Percentiles rank a stretch among this genome's conserved stretches.
Evolutionary conservation across 2,329 filamentous ascomycete genomes (phyloP).

Genomic region (Colletotrichum somersetense): DNA sequence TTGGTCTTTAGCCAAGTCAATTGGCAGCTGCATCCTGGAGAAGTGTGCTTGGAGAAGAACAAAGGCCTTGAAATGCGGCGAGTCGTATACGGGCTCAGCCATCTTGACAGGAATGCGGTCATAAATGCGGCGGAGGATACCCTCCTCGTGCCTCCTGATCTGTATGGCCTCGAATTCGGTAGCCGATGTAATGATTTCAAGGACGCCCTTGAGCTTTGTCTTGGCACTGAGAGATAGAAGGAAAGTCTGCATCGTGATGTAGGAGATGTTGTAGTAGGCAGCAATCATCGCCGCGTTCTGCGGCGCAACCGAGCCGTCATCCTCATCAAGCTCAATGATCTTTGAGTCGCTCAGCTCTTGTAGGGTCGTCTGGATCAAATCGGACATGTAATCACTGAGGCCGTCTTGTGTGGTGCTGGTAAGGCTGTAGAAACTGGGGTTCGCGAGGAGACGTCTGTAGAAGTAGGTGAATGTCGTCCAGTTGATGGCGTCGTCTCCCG

Average conservation of each 20-base stretch:
- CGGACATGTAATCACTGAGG: conserved; percentile 93
- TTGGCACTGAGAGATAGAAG: conserved; percentile 87
- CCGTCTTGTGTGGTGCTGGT: conserved; percentile 91
- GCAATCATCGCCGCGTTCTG: conserved; percentile 98
- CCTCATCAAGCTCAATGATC: conserved; percentile 95
- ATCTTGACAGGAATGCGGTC: conserved; percentile 96
- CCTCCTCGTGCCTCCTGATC: conserved; percentile 92
- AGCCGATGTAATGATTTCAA: conserved; percentile 97
- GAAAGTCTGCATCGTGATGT: conserved; percentile 99
- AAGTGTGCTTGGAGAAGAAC: conserved; percentile 98
- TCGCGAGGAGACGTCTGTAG: conserved; percentile 92
- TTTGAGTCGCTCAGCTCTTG: conserved; percentile 93
- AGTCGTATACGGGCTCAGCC: conserved; percentile 85
- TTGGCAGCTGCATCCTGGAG: conserved; percentile 94
- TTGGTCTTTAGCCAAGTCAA: conserved; percentile 96
- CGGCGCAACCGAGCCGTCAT: conserved; percentile 89
- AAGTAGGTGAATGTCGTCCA: conserved; percentile 99
- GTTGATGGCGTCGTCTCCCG: conserved; percentile 96
- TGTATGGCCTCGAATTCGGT: conserved; percentile 97
- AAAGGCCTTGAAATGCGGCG: conserved; percentile 98
- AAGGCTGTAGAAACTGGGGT: conserved; percentile 95
- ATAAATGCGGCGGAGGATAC: conserved; percentile 90
- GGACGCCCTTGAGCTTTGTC: conserved; percentile 95
- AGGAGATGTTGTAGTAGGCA: conserved; percentile 99
- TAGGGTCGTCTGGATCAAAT: conserved; percentile 91